Percentiles rank a stretch among this genome's conserved stretches.
phyloP scores from a whole-genome alignment of 1,139 yeast genomes.

The Suzukiozyma palmioleophila region DNA sequence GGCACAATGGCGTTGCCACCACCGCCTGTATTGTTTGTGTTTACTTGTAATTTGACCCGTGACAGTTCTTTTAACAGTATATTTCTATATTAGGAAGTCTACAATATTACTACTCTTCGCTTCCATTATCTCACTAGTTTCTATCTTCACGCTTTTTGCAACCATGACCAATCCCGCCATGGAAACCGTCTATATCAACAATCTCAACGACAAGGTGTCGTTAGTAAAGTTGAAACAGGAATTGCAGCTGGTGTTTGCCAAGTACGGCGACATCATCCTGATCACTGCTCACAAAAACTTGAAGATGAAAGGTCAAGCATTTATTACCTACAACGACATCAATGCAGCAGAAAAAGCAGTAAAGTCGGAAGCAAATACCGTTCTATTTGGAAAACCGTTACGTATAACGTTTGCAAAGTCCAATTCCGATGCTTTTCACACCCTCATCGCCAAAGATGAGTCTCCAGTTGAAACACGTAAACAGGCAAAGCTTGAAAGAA shows the following conservation, averaged over 20 bases:
- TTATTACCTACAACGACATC: constrained; percentile 53
- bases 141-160: background rate
- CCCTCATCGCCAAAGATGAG: constrained; percentile 11
- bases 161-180: constrained; percentile 8
- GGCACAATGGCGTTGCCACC: too few relatives aligned
- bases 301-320: constrained; percentile 80
- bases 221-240: constrained; percentile 44
- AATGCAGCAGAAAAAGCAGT: constrained; percentile 50
- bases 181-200: constrained; percentile 56
- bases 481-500: constrained; percentile 8
- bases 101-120: background rate
- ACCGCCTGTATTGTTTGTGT: too few relatives aligned
- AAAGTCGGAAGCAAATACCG: constrained; percentile 34
- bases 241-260: constrained; percentile 37
- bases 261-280: constrained; percentile 49
- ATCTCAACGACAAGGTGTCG: constrained; percentile 68
- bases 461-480: constrained; percentile 14
- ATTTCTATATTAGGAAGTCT: background rate
- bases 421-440: constrained; percentile 42
- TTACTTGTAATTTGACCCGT: too few relatives aligned
- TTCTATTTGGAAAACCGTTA: constrained; percentile 54
- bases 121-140: background rate
- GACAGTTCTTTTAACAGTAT: background rate
- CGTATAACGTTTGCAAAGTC: constrained; percentile 37
- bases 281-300: constrained; percentile 60